Base-by-base conservation (phyloP, 371 early-diverging fungal species). In the Circinella umbellata region DNA sequence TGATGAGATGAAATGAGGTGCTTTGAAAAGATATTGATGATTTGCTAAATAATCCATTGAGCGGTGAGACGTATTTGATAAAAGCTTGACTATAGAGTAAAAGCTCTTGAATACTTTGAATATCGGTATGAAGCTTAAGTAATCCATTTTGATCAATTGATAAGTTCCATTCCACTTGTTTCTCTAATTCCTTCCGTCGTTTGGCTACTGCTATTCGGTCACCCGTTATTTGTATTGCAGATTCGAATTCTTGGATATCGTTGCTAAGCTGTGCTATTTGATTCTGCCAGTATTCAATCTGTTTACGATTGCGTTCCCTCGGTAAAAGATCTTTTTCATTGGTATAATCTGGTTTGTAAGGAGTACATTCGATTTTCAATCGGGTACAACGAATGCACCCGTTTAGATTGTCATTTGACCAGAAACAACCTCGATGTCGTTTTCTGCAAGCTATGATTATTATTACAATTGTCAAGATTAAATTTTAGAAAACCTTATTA, bases 51-150 rank as follows among this genome's bases (percentile, higher is more conserved):
- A 68, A 14, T 18, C 60, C 68, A 18, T 54, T 11, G 37, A 68
- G 64, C 5, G 72, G 72, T 6, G 64, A 57, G 4, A 72, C 34
- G 18, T 64, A 64, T 7, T 68, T 68, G 3, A 51, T 7, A 8
- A 62, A 59, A 20, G 72, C 68, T 20, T 59, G 63, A 36, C 68
- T 53, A 34, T 62, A 68, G 4, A 38, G 35, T 7, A 64, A 42
- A 36, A 72, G 42, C 14, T 72, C 72, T 34, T 63, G 39, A 18
- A 67, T n/a, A 48, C 53, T 64, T 13, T 54, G 59, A n/a, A 72
- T 68, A 27, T 42, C 34, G 4, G 72, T 59, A 13, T 72, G 57
- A 27, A 72, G 36, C 17, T 36, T 46, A 11, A 72, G 61, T 10
- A 27, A 18, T 54, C 72, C 72, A 39, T 68, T 38, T n/a, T 64